These are phyloP conservation scores for Primulina tabacum DNA, from an alignment of 257 asterid genomes.

Conservation along the genomic window DNA sequence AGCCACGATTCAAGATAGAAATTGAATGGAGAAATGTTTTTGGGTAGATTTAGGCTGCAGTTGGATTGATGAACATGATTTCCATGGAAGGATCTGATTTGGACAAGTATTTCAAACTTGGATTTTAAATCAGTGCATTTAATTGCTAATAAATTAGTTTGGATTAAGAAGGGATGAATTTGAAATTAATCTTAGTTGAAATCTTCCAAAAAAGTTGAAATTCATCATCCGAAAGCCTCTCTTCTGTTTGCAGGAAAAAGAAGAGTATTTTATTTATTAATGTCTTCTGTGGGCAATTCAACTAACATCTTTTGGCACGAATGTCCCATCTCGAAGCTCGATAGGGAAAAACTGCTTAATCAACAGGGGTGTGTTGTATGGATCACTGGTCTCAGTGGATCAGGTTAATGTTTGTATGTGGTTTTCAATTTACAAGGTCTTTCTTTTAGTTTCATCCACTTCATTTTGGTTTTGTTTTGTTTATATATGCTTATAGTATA, in stretches of 20 bases:
- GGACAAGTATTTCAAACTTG: background rate
- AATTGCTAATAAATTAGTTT: background rate
- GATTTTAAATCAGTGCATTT: background rate
- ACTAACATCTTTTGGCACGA: constrained; percentile 94
- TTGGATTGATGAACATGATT: background rate
- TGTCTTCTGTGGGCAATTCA: constrained; percentile 73
- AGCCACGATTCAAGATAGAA: background rate
- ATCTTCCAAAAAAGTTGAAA: background rate
- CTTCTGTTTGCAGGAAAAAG: constrained; percentile 30
- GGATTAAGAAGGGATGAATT: background rate
- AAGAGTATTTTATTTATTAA: constrained; percentile 24
- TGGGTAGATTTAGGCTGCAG: background rate
- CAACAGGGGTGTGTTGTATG: constrained; percentile 95
- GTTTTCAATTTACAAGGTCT: background rate
- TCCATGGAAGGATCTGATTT: background rate
- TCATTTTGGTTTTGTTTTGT: background rate
- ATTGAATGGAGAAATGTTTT: background rate
- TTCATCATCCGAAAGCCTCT: constrained; percentile 5
- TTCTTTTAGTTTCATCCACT: background rate
- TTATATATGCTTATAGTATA: background rate
- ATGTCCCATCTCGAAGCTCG: constrained; percentile 69
- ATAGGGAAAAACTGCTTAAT: constrained; percentile 75
- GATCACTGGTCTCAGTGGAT: constrained; percentile 98
- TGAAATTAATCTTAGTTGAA: background rate
- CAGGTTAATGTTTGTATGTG: constrained; percentile 45